Conservation (phyloP, 805 yeast genomes). For the Ogataea paradorogensis region DNA sequence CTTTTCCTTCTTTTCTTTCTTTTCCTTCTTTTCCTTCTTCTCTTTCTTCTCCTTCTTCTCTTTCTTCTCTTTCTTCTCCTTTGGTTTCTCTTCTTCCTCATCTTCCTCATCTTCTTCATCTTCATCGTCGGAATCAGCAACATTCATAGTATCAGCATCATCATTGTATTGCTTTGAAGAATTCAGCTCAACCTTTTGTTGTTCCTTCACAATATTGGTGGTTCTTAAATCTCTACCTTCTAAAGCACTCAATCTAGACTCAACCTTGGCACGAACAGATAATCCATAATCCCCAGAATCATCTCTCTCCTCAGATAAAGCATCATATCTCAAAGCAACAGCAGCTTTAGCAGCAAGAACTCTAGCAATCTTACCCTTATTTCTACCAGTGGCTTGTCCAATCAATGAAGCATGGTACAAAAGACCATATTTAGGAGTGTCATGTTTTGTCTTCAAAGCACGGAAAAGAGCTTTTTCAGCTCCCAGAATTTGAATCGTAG, state of each 20-base stretch:
- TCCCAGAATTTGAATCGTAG: slow-evolving; percentile 96
- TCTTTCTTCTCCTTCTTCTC: slow-evolving; percentile 32
- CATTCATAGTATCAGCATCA: slow-evolving; percentile 78
- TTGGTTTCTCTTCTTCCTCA: slow-evolving; percentile 26
- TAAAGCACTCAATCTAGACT: slow-evolving; percentile 86
- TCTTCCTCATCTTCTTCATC: slow-evolving; percentile 32
- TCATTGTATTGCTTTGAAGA: slow-evolving; percentile 89
- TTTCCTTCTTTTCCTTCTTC: slow-evolving; percentile 30
- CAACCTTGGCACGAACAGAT: slow-evolving; percentile 89
- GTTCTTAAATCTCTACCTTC: slow-evolving; percentile 97
- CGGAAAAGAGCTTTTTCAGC: slow-evolving; percentile 99
- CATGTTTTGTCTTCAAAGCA: slow-evolving; percentile 97
- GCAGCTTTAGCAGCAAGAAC: slow-evolving; percentile 99
- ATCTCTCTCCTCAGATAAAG: slow-evolving; percentile 93
- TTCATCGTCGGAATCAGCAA: slow-evolving; percentile 31
- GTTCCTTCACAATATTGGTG: slow-evolving; percentile 76
- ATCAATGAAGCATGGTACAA: slow-evolving; percentile 95
- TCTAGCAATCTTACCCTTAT: slow-evolving; percentile 98
- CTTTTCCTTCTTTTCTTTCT: slow-evolving; percentile 23
- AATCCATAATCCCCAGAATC: slow-evolving; percentile 93
- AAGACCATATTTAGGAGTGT: slow-evolving; percentile 97
- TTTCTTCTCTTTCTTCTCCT: slow-evolving; percentile 24
- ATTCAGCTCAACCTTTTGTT: slow-evolving; percentile 80
- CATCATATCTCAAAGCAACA: slow-evolving; percentile 93
- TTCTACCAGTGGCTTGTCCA: slow-evolving; percentile 97